Conservation (phyloP, 495 filamentous ascomycete genomes). For the Aspergillus indologenus region DNA sequence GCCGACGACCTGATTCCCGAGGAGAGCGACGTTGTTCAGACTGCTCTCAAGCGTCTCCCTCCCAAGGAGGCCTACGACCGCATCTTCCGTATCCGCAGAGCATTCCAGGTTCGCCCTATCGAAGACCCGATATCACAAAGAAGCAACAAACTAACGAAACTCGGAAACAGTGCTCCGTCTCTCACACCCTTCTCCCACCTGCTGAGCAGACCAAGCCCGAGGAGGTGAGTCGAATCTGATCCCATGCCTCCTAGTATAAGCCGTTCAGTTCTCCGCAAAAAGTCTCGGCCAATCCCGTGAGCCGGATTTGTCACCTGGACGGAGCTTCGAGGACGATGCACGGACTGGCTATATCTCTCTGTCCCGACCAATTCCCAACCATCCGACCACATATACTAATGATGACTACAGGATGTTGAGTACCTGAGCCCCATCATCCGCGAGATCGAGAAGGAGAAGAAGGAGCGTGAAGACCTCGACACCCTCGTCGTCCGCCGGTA, state of each 20-base stretch:
- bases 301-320: slow-evolving; percentile 41
- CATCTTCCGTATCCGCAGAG: slow-evolving; percentile 91
- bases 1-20: slow-evolving; percentile 91
- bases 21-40: slow-evolving; percentile 79
- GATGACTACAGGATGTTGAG: slow-evolving; percentile 58
- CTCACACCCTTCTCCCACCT: slow-evolving; percentile 83
- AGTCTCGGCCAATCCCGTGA: slow-evolving; percentile 41
- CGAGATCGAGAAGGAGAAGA: slow-evolving; percentile 76
- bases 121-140: background rate
- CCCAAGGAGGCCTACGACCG: slow-evolving; percentile 93
- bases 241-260: slow-evolving; percentile 10
- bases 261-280: slow-evolving; percentile 26
- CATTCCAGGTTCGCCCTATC: slow-evolving; percentile 69
- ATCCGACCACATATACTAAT: slow-evolving; percentile 19
- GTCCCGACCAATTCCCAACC: background rate
- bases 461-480: slow-evolving; percentile 81
- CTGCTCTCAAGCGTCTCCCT: slow-evolving; percentile 84
- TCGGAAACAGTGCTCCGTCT: slow-evolving; percentile 63
- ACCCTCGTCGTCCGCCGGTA: slow-evolving; percentile 64
- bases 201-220: slow-evolving; percentile 74
- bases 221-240: slow-evolving; percentile 51
- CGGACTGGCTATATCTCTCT: background rate
- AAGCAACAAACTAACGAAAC: slow-evolving; percentile 24
- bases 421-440: slow-evolving; percentile 80
- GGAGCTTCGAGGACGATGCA: slow-evolving; percentile 11